Base-by-base conservation (phyloP, 371 early-diverging fungal genomes). In the Syncephalastrum monosporum region DNA sequence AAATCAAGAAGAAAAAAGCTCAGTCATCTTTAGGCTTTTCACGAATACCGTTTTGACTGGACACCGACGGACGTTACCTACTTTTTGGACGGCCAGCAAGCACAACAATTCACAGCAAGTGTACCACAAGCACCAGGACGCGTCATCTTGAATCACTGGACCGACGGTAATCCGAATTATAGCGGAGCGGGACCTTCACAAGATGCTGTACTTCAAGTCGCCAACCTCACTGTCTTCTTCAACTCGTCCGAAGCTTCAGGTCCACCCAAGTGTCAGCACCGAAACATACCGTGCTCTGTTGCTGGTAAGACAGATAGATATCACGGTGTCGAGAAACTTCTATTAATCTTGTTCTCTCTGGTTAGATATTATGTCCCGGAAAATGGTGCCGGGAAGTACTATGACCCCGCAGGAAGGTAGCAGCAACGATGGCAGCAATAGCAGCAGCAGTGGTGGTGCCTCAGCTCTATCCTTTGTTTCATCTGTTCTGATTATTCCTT, bases 1-100 rank as follows among this genome's bases (percentile, higher is more conserved):
- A 45, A 15, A 24, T 21, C 12, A 4, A 5, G 21, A 42, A 5
- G 27, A 4, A 52, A 16, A 41, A 33, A 10, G 10, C 38, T 33
- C 38, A 33, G 8, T 10, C 10, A 12, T 33, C 38, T 27, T 10
- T 57, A 77, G 77, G 70, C 56, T 24, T 74, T 64, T 25, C 78
- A 77, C 41, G 75, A 74, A 52, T 78, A 75, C 43, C 61, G 75
- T 14, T 75, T 78, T 46, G 79, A 78, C 29, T 78, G 79, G 75
- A 42, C 50, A 4, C 75, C 79, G 3, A 56, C 33, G 10, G 48
- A 41, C n/a, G 63, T 73, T 24, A 63, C 66, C 7, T 75, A 62
- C 41, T 75, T 65, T 51, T 45, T 77, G 17, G 78, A 77, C 55
- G 64, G 64, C 13, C 23, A 42, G 24, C 24, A 65, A 33, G 48